Evolutionary conservation across 2,329 filamentous ascomycete genomes (phyloP).

Genomic region (Orbilia blumenaviensis): DNA sequence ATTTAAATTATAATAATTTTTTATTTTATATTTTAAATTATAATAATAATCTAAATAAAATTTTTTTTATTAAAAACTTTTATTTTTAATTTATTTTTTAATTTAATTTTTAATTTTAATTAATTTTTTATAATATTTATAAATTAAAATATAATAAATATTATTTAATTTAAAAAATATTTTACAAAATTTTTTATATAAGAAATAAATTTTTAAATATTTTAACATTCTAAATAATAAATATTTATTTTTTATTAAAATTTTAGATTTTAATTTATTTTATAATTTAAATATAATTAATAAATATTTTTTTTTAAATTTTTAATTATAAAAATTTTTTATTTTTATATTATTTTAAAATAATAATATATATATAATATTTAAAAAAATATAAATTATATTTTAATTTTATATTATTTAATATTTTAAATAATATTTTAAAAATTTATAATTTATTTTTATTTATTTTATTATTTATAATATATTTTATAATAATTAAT

Average conservation of each 20-base stretch:
- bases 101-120: background rate
- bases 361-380: background rate
- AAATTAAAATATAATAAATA: background rate
- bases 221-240: background rate
- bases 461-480: background rate
- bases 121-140: constrained; percentile 3
- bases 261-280: background rate
- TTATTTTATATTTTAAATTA: background rate
- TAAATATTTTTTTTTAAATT: background rate
- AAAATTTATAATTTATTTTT: no score
- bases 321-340: background rate
- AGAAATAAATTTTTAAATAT: background rate
- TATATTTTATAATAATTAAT: background rate
- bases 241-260: background rate
- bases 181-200: background rate
- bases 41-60: no score
- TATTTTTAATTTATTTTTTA: background rate
- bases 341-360: background rate
- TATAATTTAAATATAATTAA: background rate
- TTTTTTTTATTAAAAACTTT: background rate
- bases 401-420: background rate
- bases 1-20: background rate
- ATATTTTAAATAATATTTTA: background rate
- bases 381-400: constrained; percentile 4
- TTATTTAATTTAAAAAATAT: background rate